Percentiles rank a stretch among this genome's conserved stretches.
These are phyloP conservation scores for Mallotus repandus DNA, from an alignment of 441 rosid genomes.

Conservation along the genomic window DNA sequence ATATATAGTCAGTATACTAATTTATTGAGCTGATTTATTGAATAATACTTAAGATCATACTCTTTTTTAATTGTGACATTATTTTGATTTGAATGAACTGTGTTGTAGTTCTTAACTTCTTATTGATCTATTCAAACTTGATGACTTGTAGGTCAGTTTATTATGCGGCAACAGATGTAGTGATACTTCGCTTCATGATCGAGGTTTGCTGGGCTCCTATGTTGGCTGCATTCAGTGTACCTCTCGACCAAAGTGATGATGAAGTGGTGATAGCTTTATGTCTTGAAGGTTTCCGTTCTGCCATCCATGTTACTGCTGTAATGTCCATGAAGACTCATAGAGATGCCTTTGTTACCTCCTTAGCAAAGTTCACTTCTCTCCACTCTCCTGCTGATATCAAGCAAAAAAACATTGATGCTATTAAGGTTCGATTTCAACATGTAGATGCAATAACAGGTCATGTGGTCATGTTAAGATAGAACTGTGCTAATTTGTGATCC, in stretches of 20 bases:
- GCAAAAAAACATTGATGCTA: slow-evolving; percentile 88
- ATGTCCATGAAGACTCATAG: slow-evolving; percentile 99
- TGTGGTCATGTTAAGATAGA: neutral
- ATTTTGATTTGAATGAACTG: slow-evolving; percentile 3
- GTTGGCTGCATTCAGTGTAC: slow-evolving; percentile 99
- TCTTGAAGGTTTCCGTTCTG: slow-evolving; percentile 91
- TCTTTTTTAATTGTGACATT: neutral
- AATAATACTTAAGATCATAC: neutral
- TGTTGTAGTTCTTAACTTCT: slow-evolving; percentile 17
- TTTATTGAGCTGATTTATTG: neutral
- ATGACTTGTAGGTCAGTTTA: slow-evolving; percentile 84
- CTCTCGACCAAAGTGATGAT: slow-evolving; percentile 97
- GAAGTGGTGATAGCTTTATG: slow-evolving; percentile 72
- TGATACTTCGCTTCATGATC: slow-evolving; percentile 92
- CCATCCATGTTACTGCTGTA: slow-evolving; percentile 95
- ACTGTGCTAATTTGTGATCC: slow-evolving; percentile 11
- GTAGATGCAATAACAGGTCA: neutral
- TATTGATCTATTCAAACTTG: slow-evolving; percentile 29
- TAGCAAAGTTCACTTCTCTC: slow-evolving; percentile 96
- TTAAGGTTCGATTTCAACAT: slow-evolving; percentile 60
- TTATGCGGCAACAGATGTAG: slow-evolving; percentile 96
- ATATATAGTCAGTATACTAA: neutral
- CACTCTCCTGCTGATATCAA: slow-evolving; percentile 98
- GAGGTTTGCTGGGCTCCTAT: slow-evolving; percentile 99
- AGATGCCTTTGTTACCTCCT: slow-evolving; percentile 98